These are phyloP conservation scores for Aspergillus carlsbadensis DNA, from an alignment of 495 filamentous ascomycete genomes.

Conservation along the genomic window DNA sequence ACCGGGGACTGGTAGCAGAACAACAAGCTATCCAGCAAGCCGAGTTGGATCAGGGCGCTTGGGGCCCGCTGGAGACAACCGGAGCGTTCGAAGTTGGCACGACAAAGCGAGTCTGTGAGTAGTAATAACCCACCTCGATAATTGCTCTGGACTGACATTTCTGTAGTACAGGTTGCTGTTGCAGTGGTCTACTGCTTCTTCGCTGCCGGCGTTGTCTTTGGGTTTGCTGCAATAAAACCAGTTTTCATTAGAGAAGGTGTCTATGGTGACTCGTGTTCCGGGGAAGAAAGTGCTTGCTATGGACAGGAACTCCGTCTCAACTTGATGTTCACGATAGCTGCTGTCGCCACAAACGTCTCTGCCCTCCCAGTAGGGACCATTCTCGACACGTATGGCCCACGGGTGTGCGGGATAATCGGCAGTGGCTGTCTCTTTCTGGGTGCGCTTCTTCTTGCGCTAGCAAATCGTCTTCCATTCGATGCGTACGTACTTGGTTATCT, in stretches of 20 bases:
- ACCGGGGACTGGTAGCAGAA: constrained; percentile 2
- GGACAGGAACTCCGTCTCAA: constrained; percentile 80
- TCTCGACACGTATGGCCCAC: constrained; percentile 78
- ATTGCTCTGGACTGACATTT: background rate
- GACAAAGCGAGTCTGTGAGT: constrained; percentile 62
- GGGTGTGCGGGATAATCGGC: constrained; percentile 72
- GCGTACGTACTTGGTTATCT: constrained; percentile 78
- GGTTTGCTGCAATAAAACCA: constrained; percentile 80
- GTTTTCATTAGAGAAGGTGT: constrained; percentile 75
- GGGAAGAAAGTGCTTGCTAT: constrained; percentile 63
- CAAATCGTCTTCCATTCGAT: constrained; percentile 60
- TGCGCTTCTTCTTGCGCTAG: constrained; percentile 68
- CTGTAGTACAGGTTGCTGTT: constrained; percentile 40
- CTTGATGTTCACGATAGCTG: constrained; percentile 92
- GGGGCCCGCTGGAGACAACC: constrained; percentile 40
- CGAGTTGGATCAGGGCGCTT: constrained; percentile 4
- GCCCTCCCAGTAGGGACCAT: constrained; percentile 85
- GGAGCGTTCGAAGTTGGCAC: constrained; percentile 69
- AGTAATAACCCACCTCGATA: background rate
- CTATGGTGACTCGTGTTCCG: constrained; percentile 63
- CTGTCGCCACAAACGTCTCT: constrained; percentile 78
- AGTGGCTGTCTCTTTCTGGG: constrained; percentile 68
- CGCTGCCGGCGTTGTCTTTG: constrained; percentile 75
- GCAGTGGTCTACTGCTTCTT: constrained; percentile 82
- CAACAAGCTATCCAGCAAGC: constrained; percentile 3